phyloP scores from a whole-genome alignment of 352 stramenopile species.

The Saprolegnia diclina region DNA sequence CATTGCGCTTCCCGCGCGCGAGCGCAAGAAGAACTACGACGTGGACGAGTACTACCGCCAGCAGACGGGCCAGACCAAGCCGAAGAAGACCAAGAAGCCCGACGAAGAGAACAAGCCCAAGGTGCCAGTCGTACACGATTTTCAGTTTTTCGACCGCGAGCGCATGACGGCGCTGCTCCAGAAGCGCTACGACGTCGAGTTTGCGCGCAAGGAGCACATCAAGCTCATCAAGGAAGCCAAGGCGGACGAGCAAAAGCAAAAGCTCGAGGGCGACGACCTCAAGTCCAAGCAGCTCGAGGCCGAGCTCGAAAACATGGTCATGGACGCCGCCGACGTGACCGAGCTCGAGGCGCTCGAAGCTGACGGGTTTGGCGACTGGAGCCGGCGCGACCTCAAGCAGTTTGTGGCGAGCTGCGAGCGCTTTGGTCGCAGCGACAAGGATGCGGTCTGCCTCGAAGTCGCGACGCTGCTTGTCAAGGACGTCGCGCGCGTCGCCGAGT shows the following conservation, averaged over 20 bases:
- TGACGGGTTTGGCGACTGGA: constrained; percentile 96
- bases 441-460: constrained; percentile 88
- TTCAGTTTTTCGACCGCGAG: constrained; percentile 93
- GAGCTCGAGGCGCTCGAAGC: constrained; percentile 69
- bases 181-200: constrained; percentile 85
- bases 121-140: constrained; percentile 90
- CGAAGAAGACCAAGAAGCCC: constrained; percentile 74
- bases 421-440: constrained; percentile 89
- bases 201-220: constrained; percentile 79
- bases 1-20: constrained; percentile 75
- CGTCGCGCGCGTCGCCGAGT: constrained; percentile 86
- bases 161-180: constrained; percentile 81
- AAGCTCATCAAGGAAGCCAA: constrained; percentile 80
- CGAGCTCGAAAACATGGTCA: constrained; percentile 69
- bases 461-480: constrained; percentile 87
- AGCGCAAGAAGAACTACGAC: constrained; percentile 93
- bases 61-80: constrained; percentile 54
- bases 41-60: constrained; percentile 96
- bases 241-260: constrained; percentile 65
- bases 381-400: constrained; percentile 78
- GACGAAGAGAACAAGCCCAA: constrained; percentile 79
- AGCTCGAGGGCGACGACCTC: constrained; percentile 55
- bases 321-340: constrained; percentile 57
- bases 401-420: constrained; percentile 91
- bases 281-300: constrained; percentile 65